phyloP scores from a whole-genome alignment of 2,329 filamentous ascomycete genomes.

The Calonectria hongkongensis region DNA sequence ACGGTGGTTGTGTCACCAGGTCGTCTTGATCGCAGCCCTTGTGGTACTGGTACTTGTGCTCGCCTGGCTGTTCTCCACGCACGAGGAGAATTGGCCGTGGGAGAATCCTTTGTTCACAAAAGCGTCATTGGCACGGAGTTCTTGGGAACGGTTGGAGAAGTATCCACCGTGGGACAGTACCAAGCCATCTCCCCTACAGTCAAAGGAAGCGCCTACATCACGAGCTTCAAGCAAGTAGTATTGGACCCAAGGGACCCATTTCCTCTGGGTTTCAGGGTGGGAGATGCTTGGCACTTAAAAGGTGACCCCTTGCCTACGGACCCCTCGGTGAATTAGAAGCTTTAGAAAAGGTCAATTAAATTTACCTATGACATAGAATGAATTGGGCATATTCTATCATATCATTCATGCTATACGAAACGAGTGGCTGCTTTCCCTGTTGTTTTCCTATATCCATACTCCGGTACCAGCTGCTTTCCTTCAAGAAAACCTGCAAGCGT shows the following conservation, averaged over 20 bases:
- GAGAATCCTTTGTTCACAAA: conserved; percentile 38
- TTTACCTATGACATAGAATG: too few relatives aligned
- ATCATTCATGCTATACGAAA: too few relatives aligned
- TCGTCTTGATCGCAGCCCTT: conserved; percentile 43
- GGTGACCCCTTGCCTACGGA: conserved; percentile 16
- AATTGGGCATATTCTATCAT: too few relatives aligned
- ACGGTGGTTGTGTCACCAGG: conserved; percentile 45
- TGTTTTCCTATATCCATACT: too few relatives aligned
- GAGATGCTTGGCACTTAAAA: conserved; percentile 40
- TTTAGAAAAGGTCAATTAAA: too few relatives aligned
- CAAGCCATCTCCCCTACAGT: conserved; percentile 42
- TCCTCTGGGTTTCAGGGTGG: conserved; percentile 41
- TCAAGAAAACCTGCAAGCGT: too few relatives aligned
- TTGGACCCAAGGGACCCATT: conserved; percentile 44
- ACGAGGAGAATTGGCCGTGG: conserved; percentile 37
- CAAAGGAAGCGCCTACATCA: conserved; percentile 42
- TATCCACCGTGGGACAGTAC: conserved; percentile 36
- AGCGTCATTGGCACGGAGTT: conserved; percentile 44
- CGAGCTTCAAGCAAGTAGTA: conserved; percentile 44
- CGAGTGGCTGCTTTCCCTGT: too few relatives aligned
- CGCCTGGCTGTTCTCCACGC: conserved; percentile 42
- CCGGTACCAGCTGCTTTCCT: too few relatives aligned
- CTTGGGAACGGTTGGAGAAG: conserved; percentile 31
- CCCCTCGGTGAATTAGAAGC: background rate
- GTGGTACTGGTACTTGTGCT: conserved; percentile 46